Evolutionary conservation across 306 rosid species (phyloP), one percentile per base, ranked within the genome.

Genomic region (Prunus fruticosa): DNA sequence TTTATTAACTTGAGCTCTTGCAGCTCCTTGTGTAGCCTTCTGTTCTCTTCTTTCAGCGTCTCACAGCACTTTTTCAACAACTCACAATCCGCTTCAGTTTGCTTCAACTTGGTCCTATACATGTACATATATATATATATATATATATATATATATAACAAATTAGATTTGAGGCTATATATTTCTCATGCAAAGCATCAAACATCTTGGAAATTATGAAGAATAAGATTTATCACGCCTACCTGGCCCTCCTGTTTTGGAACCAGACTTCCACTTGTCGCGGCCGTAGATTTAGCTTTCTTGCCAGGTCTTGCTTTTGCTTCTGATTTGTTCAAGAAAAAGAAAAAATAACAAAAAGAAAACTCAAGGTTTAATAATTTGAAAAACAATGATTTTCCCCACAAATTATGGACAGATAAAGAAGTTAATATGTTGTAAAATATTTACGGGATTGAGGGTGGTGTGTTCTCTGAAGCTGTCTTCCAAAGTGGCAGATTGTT

Each of bases 181-280:
- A 49, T 49, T 11, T 61, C 65, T 20, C 62, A 13, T 27, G 34
- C 65, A 61, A 61, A 61, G 38, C n/a, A 61, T 27, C 65, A 61
- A 13, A 61, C 32, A 61, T 13, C 3, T 38, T 57, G 63, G 13
- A 57, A 57, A 57, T 20, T 11, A 57, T 38, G 3, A 57, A 6
- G 22, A 20, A 53, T 6, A 20, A 57, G 12, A 22, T 11, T 38
- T 38, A 38, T 38, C 43, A 8, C 9, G 49, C 6, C 5, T 69
- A 95, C 99, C 97, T 92, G 27, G 99, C 99, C 80, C 99, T 88
- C 45, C 99, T 80, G 83, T 95, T 95, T 73, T 95, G 99, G 80
- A 95, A 92, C 99, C 99, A 95, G 70, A 95, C 99, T 82, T 95
- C 99, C 73, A 95, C 93, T 88, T 95, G 99, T 78, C 99, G 85